Conservation (phyloP, 1,284 basidiomycete species). For the Spongispora temasekensis region DNA sequence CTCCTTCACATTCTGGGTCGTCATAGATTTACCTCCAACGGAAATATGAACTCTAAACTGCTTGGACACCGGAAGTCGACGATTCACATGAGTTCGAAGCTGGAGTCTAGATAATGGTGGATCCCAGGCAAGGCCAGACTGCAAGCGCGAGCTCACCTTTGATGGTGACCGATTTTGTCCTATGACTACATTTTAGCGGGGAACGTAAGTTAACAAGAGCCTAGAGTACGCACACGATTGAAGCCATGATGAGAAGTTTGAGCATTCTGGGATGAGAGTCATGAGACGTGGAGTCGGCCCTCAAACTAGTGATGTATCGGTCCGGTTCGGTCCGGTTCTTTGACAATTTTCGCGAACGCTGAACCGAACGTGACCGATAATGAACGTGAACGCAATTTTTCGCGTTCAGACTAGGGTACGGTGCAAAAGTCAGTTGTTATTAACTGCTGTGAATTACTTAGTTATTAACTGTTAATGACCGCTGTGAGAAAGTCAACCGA, state of each 20-base stretch:
- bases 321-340: neutral
- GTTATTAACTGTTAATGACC: no score
- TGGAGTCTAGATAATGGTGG: neutral
- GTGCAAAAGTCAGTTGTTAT: no score
- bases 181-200: neutral
- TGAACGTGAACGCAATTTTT: neutral
- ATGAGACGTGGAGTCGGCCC: no score
- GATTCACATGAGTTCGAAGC: neutral
- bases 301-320: neutral
- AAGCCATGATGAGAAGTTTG: neutral
- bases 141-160: neutral
- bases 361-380: neutral
- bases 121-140: neutral
- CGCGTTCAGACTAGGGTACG: no score
- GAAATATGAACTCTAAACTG: no score
- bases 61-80: neutral
- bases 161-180: neutral
- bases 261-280: no score
- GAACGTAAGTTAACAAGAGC: neutral
- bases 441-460: no score
- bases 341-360: neutral
- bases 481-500: no score
- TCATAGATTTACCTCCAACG: no score
- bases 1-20: no score
- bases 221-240: neutral